Conservation (phyloP, 2,329 filamentous ascomycete species). For the Sodiomyces alkalinus region DNA sequence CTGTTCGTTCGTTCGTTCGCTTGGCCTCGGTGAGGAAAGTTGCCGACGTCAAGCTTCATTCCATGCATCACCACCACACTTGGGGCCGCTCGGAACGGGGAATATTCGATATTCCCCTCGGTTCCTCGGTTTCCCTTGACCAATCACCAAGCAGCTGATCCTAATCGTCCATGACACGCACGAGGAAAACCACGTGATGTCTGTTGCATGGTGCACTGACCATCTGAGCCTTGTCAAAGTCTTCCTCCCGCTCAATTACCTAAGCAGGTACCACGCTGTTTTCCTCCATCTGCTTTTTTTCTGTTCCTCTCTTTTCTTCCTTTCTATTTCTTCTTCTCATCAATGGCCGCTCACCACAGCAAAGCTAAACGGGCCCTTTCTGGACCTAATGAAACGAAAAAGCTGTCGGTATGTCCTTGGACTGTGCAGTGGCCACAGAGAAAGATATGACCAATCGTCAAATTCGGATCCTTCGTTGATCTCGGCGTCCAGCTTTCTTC, state of each 20-base stretch:
- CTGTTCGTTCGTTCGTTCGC: background rate
- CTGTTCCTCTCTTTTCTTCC: slow-evolving; percentile 5
- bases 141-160: slow-evolving; percentile 24
- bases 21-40: background rate
- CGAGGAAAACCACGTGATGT: background rate
- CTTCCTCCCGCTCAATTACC: too few relatives aligned
- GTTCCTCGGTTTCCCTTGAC: slow-evolving; percentile 27
- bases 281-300: slow-evolving; percentile 1
- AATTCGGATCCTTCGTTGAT: slow-evolving; percentile 11
- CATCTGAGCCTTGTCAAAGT: background rate
- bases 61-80: slow-evolving; percentile 2
- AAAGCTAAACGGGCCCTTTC: slow-evolving; percentile 6
- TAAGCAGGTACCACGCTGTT: too few relatives aligned
- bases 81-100: too few relatives aligned
- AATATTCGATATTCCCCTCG: slow-evolving; percentile 17
- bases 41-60: slow-evolving; percentile 7
- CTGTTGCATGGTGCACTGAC: slow-evolving; percentile 2
- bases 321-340: too few relatives aligned
- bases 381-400: background rate
- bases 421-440: slow-evolving; percentile 7
- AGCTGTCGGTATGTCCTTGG: slow-evolving; percentile 8
- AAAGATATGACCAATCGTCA: slow-evolving; percentile 9
- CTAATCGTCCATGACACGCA: slow-evolving; percentile 13
- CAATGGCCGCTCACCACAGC: slow-evolving; percentile 7
- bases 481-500: slow-evolving; percentile 7